A percentile compares a stretch with the other conserved stretches of the same genome.
phyloP scores from a whole-genome alignment of 2,329 filamentous ascomycete genomes.

The Colletotrichum lini region DNA sequence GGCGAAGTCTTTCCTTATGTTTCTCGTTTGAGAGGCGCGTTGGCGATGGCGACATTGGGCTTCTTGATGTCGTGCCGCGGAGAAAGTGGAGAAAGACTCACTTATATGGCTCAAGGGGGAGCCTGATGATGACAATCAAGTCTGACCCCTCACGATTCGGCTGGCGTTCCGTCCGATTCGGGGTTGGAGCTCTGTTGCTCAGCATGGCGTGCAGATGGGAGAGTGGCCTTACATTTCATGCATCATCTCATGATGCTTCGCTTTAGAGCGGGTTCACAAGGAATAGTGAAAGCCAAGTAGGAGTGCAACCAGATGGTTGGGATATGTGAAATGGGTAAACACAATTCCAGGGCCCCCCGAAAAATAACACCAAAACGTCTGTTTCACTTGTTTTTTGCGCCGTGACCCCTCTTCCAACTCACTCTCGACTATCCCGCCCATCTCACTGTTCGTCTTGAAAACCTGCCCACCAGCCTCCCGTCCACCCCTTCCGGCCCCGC shows the following conservation, averaged over 20 bases:
- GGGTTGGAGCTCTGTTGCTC: too few relatives aligned
- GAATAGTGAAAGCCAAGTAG: background rate
- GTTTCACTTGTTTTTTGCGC: background rate
- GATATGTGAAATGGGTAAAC: background rate
- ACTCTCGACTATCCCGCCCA: conserved; percentile 39
- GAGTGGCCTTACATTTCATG: background rate
- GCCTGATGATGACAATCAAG: background rate
- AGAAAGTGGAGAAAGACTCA: conserved; percentile 26
- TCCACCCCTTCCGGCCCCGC: conserved; percentile 56
- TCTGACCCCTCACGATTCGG: background rate
- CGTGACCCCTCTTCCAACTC: conserved; percentile 24
- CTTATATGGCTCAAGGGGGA: background rate
- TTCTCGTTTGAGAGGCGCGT: background rate
- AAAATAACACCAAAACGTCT: background rate
- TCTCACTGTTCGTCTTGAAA: conserved; percentile 46
- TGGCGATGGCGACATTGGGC: conserved; percentile 28
- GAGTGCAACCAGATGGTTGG: too few relatives aligned
- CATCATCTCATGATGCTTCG: too few relatives aligned
- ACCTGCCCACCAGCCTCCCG: conserved; percentile 53
- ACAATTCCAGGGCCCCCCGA: too few relatives aligned
- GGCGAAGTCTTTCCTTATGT: background rate
- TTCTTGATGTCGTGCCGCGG: conserved; percentile 32
- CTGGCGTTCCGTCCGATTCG: too few relatives aligned
- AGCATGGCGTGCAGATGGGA: background rate
- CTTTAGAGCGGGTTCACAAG: background rate